Evolutionary conservation across 257 asterid species (phyloP).

Genomic region (Solanum dulcamara): DNA sequence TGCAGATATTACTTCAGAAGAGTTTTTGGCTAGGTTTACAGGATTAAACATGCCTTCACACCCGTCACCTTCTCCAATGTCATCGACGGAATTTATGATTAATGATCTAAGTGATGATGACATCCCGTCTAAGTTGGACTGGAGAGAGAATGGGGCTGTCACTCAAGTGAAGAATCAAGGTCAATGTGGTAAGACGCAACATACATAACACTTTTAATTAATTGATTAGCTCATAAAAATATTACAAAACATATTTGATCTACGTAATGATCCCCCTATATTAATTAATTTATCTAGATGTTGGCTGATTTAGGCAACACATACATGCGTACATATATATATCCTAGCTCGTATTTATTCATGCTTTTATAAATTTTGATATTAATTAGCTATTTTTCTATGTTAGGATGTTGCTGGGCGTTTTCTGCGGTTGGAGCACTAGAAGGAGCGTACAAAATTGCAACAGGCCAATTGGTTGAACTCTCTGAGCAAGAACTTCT

Average conservation of each 20-base stretch:
- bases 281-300: too few species aligned
- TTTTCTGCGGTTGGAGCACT: conserved; percentile 8
- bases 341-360: neutral
- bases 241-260: too few species aligned
- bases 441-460: conserved; percentile 8
- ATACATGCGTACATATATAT: too few species aligned
- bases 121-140: neutral
- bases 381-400: neutral
- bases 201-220: neutral
- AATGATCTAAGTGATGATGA: neutral
- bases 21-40: conserved; percentile 14
- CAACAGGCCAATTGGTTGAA: neutral
- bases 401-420: conserved; percentile 15
- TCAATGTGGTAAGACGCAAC: conserved; percentile 9
- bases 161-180: conserved; percentile 5
- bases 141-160: conserved; percentile 17
- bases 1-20: conserved; percentile 29
- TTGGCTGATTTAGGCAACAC: too few species aligned
- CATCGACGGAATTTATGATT: neutral
- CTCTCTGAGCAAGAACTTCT: conserved; percentile 23
- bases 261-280: too few species aligned
- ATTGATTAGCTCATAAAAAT: neutral
- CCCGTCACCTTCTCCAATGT: neutral
- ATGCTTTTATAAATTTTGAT: neutral
- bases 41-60: neutral